Percentiles rank a stretch among this genome's conserved stretches.
Conservation (phyloP, 78 protist genomes). For the Dictyostelium firmibasis region DNA sequence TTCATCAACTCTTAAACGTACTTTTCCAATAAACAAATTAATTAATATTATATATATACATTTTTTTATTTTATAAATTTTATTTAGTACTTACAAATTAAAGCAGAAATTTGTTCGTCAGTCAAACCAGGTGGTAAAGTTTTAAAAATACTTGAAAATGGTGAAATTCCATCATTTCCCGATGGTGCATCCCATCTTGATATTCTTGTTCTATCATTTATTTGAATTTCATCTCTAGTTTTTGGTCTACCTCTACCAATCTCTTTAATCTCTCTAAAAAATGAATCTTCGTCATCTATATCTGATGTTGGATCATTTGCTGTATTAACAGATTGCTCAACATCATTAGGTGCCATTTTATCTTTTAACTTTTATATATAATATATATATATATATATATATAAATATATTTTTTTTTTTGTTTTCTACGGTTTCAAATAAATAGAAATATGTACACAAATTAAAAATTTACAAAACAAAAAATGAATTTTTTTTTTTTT, state of each 20-base stretch:
- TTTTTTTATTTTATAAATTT: background rate
- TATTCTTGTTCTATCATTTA: background rate
- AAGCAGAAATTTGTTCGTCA: constrained; percentile 60
- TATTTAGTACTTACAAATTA: constrained; percentile 24
- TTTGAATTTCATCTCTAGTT: constrained; percentile 30
- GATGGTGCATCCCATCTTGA: constrained; percentile 18
- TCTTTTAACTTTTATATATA: no score
- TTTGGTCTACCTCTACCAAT: constrained; percentile 67
- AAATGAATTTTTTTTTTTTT: background rate
- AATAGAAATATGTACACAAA: background rate
- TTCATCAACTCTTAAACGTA: constrained; percentile 74
- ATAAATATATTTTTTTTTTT: background rate
- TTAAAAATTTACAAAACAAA: background rate
- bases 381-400: no score
- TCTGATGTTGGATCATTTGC: background rate
- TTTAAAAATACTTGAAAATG: constrained; percentile 22
- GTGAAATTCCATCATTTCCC: background rate
- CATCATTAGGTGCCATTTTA: background rate
- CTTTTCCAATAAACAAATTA: no score
- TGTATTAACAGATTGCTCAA: background rate
- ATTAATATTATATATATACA: no score
- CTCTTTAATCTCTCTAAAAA: constrained; percentile 59
- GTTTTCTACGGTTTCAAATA: background rate
- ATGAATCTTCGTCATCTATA: constrained; percentile 59
- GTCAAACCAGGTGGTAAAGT: constrained; percentile 66